These are phyloP conservation scores for Brassica juncea DNA, from an alignment of 345 rosid genomes.

Conservation along the genomic window DNA sequence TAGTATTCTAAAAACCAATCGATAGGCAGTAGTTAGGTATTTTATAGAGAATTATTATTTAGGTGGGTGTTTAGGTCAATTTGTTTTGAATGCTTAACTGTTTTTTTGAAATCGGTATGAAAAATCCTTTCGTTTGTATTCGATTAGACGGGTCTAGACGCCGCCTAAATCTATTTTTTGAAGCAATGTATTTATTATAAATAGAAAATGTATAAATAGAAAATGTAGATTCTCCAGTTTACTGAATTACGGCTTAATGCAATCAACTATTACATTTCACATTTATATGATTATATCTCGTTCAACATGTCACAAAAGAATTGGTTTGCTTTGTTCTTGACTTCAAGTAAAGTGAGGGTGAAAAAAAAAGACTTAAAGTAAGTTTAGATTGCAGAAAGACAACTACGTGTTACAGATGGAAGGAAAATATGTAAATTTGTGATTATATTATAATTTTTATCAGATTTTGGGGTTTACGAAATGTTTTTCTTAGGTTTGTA, in stretches of 20 bases:
- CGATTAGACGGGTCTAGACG: too few species aligned
- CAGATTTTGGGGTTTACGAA: neutral
- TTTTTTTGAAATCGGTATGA: too few species aligned
- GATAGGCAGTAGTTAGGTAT: too few species aligned
- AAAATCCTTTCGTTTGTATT: too few species aligned
- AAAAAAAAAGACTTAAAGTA: neutral
- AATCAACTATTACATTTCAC: neutral
- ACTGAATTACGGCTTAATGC: slow-evolving; percentile 3
- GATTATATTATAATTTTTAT: neutral
- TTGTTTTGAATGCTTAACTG: too few species aligned
- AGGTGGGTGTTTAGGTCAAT: too few species aligned
- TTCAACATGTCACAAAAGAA: neutral
- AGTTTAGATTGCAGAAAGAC: neutral
- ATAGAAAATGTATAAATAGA: too few species aligned
- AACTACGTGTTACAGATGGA: neutral
- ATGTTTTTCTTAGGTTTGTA: neutral
- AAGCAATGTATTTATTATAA: too few species aligned
- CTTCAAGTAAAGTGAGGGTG: neutral
- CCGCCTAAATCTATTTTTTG: too few species aligned
- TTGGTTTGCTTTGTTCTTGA: neutral
- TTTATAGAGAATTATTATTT: too few species aligned
- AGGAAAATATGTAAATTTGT: neutral
- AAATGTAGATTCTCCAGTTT: neutral
- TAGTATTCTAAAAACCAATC: too few species aligned
- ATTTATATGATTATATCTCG: neutral